Percentiles rank a stretch among this genome's conserved stretches.
Evolutionary conservation across 2,329 filamentous ascomycete species (phyloP).

Genomic region (Cercospora citrullina): DNA sequence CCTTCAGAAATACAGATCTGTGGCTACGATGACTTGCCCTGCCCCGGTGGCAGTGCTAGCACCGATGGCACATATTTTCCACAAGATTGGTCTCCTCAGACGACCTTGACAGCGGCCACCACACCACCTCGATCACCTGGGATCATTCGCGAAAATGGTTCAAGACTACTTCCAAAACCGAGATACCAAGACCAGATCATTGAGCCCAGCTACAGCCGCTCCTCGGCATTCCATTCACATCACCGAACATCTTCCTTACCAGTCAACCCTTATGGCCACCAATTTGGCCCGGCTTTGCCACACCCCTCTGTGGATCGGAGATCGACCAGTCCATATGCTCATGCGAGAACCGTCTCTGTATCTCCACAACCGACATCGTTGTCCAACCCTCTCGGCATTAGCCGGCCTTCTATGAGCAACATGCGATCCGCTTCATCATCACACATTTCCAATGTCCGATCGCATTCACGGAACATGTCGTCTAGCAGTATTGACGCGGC

Average conservation of each 20-base stretch:
- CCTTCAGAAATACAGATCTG: slow-evolving; percentile 40
- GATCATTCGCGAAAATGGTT: slow-evolving; percentile 35
- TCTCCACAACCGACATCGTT: slow-evolving; percentile 26
- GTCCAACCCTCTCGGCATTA: slow-evolving; percentile 26
- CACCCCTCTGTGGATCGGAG: slow-evolving; percentile 24
- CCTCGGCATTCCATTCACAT: slow-evolving; percentile 25
- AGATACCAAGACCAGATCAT: slow-evolving; percentile 36
- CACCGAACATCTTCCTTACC: slow-evolving; percentile 34
- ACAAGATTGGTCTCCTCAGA: slow-evolving; percentile 37
- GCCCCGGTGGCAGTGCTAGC: slow-evolving; percentile 37
- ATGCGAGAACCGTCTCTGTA: slow-evolving; percentile 18
- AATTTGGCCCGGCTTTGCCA: slow-evolving; percentile 32
- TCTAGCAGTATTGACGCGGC: slow-evolving; percentile 38
- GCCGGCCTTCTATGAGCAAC: slow-evolving; percentile 31
- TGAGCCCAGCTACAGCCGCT: slow-evolving; percentile 22
- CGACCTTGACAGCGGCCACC: slow-evolving; percentile 33
- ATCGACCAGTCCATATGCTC: slow-evolving; percentile 32
- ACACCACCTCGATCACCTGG: slow-evolving; percentile 36
- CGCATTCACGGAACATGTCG: slow-evolving; percentile 37
- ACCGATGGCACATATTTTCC: slow-evolving; percentile 32
- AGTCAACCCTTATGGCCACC: slow-evolving; percentile 30
- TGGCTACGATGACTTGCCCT: slow-evolving; percentile 31
- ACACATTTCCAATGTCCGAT: slow-evolving; percentile 31
- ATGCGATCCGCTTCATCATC: slow-evolving; percentile 33
- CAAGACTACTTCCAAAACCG: slow-evolving; percentile 32